A percentile compares a stretch with the other conserved stretches of the same genome.
Evolutionary conservation across 23 red algal genomes (phyloP).

Genomic region (Gracilaria domingensis): DNA sequence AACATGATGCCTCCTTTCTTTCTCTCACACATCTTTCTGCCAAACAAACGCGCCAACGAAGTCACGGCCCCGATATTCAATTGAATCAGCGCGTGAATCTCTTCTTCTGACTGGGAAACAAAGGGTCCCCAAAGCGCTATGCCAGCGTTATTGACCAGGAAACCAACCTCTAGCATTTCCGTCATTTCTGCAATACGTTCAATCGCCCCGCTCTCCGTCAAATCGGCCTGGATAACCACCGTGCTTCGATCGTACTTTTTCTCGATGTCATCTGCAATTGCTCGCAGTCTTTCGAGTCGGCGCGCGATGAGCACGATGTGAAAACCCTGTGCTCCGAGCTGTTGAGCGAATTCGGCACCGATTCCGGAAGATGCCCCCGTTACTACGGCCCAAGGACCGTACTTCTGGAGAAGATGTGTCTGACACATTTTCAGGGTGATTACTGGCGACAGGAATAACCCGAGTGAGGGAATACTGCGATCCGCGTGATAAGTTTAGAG

Average conservation of each 20-base stretch:
- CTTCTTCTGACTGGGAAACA: neutral
- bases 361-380: conserved; percentile 95
- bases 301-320: conserved; percentile 87
- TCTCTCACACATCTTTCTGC: neutral
- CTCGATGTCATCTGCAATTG: conserved; percentile 39
- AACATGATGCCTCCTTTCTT: conserved; percentile 43
- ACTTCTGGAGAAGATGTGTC: conserved; percentile 18
- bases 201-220: neutral
- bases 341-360: conserved; percentile 82
- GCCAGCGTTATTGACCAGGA: conserved; percentile 60
- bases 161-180: conserved; percentile 22
- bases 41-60: conserved; percentile 16
- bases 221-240: conserved; percentile 26
- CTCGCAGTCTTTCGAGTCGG: conserved; percentile 54
- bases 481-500: too few species aligned
- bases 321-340: conserved; percentile 66
- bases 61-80: conserved; percentile 26
- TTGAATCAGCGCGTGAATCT: neutral
- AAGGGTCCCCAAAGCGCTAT: conserved; percentile 22
- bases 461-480: too few species aligned
- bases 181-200: neutral
- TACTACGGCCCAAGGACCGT: conserved; percentile 89
- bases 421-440: too few species aligned
- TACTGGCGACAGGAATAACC: too few species aligned
- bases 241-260: neutral